A percentile compares a stretch with the other conserved stretches of the same genome.
phyloP scores from a whole-genome alignment of 352 stramenopile species.

The Phytophthora ohioensis region DNA sequence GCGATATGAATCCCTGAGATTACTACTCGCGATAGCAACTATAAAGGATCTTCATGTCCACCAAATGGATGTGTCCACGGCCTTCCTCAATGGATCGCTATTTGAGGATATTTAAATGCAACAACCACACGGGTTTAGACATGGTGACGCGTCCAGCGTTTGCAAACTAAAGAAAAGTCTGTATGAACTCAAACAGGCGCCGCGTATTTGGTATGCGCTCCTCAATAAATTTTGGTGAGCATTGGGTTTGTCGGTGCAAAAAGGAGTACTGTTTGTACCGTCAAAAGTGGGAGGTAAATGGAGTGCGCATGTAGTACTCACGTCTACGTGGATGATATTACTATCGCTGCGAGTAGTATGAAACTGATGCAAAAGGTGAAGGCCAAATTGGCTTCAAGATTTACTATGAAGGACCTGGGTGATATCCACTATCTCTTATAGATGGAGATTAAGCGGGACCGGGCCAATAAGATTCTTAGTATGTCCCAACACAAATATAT shows the following conservation, averaged over 20 bases:
- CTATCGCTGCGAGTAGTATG: slow-evolving; percentile 1
- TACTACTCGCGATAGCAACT: neutral
- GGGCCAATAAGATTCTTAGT: too few species aligned
- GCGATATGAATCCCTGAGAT: too few species aligned
- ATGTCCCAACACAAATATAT: too few species aligned
- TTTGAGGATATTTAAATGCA: slow-evolving; percentile 10
- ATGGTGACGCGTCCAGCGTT: neutral
- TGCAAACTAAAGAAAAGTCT: slow-evolving; percentile 9
- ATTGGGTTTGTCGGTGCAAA: too few species aligned
- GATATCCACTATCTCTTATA: too few species aligned
- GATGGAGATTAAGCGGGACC: too few species aligned
- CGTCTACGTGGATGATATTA: too few species aligned
- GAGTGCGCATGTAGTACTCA: too few species aligned
- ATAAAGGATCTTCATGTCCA: slow-evolving; percentile 6
- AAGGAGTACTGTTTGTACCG: too few species aligned
- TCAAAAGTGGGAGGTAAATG: too few species aligned
- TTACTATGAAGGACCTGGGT: neutral
- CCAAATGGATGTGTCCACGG: slow-evolving; percentile 5
- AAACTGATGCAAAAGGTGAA: slow-evolving; percentile 12
- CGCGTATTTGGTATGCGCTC: neutral
- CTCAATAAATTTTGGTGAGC: slow-evolving; percentile 8
- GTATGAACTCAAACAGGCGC: neutral
- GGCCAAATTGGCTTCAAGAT: slow-evolving; percentile 2
- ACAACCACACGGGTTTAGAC: neutral
- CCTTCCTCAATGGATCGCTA: slow-evolving; percentile 4